A percentile compares a stretch with the other conserved stretches of the same genome.
phyloP scores from a whole-genome alignment of 148 eudicot genomes.

The Fallopia convolvulus region DNA sequence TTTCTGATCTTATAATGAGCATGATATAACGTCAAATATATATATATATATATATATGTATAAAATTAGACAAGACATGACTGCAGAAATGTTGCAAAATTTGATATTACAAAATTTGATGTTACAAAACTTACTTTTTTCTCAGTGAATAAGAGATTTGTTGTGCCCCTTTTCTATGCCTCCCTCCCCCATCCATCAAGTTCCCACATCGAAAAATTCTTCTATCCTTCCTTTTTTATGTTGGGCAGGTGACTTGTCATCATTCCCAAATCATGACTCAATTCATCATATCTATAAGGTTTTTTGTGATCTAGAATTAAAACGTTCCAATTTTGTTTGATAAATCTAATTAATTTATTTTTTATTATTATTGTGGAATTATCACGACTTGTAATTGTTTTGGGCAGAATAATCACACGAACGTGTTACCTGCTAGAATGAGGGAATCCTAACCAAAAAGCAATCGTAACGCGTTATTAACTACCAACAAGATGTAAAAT shows the following conservation, averaged over 20 bases:
- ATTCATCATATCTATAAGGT: not conserved
- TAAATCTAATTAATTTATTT: too few species aligned
- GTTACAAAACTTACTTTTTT: not conserved
- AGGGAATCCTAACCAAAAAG: too few species aligned
- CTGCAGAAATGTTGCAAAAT: not conserved
- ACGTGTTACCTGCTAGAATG: too few species aligned
- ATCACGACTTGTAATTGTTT: too few species aligned
- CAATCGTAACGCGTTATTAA: too few species aligned
- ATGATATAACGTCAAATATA: not conserved
- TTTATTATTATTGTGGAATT: too few species aligned
- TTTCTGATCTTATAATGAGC: not conserved
- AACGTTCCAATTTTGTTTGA: not conserved
- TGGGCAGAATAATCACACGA: too few species aligned
- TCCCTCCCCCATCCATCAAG: conserved; percentile 7
- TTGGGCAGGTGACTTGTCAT: not conserved
- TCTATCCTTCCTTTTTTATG: not conserved
- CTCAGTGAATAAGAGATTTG: not conserved
- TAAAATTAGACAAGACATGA: conserved; percentile 4
- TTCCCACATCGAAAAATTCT: conserved; percentile 5
- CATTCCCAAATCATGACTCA: not conserved
- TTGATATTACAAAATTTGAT: not conserved
- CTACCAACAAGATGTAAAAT: too few species aligned
- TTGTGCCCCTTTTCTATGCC: not conserved
- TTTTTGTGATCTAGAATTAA: not conserved
- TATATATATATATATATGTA: not conserved